Percentiles rank a stretch among this genome's conserved stretches.
phyloP scores from a whole-genome alignment of 331 rosid genomes.

The Arachis monticola region DNA sequence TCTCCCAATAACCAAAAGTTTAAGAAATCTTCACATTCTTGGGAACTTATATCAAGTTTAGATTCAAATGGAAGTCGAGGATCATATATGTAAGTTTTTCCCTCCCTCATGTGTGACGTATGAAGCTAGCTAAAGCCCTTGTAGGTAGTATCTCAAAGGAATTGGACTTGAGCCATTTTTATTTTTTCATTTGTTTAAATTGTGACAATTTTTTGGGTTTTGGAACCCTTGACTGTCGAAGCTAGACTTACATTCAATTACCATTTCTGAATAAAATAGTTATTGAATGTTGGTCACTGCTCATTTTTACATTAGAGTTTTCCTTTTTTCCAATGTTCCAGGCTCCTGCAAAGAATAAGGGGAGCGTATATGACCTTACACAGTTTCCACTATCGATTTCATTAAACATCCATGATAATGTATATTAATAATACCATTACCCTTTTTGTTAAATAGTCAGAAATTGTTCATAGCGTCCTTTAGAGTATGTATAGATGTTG shows the following conservation, averaged over 20 bases:
- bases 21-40: constrained; percentile 66
- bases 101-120: constrained; percentile 41
- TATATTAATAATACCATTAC: neutral
- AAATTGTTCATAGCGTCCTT: constrained; percentile 5
- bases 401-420: constrained; percentile 18
- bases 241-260: constrained; percentile 43
- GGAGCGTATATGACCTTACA: constrained; percentile 36
- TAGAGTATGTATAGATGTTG: neutral
- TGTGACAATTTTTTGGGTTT: constrained; percentile 46
- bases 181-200: constrained; percentile 48
- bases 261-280: constrained; percentile 39
- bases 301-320: neutral
- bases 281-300: constrained; percentile 36
- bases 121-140: constrained; percentile 41
- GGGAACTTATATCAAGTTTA: constrained; percentile 59
- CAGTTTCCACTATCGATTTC: neutral
- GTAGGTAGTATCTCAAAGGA: constrained; percentile 15
- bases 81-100: constrained; percentile 49
- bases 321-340: constrained; percentile 43
- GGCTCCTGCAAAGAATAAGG: constrained; percentile 38
- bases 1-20: constrained; percentile 63
- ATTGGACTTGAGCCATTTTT: constrained; percentile 22
- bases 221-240: constrained; percentile 36
- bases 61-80: constrained; percentile 69
- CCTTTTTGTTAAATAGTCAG: constrained; percentile 10